Evolutionary conservation across 805 yeast genomes (phyloP).

Genomic region (Candida nanaspora): DNA sequence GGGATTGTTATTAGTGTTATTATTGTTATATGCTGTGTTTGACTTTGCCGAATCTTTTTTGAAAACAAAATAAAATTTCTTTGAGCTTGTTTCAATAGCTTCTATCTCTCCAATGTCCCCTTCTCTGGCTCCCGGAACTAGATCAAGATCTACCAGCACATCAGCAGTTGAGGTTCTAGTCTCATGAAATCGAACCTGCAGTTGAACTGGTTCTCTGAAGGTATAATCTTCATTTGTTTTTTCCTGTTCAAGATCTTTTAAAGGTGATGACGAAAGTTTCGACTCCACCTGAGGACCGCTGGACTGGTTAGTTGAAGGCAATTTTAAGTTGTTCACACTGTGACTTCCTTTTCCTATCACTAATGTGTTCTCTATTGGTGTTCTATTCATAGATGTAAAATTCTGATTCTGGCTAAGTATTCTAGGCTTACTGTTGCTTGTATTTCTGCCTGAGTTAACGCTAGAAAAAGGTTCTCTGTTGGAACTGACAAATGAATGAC

Average conservation of each 20-base stretch:
- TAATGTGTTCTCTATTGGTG: slow-evolving; percentile 5
- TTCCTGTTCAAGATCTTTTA: neutral
- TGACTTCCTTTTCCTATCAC: neutral
- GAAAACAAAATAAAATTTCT: slow-evolving; percentile 38
- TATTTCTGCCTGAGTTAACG: neutral
- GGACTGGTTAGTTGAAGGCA: neutral
- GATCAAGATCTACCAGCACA: slow-evolving; percentile 53
- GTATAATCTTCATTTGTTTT: neutral
- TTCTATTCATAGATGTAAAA: neutral
- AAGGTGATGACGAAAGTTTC: neutral
- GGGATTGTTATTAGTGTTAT: neutral
- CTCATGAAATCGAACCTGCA: slow-evolving; percentile 61
- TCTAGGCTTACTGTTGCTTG: neutral
- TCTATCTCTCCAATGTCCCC: slow-evolving; percentile 74
- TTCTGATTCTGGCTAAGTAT: neutral
- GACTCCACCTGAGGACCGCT: neutral
- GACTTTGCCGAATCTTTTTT: slow-evolving; percentile 15
- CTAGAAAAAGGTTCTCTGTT: neutral
- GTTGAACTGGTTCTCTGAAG: slow-evolving; percentile 27
- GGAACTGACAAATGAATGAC: slow-evolving; percentile 11
- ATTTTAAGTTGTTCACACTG: neutral
- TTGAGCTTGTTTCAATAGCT: slow-evolving; percentile 31
- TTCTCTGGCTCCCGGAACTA: slow-evolving; percentile 55
- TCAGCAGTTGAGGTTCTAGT: slow-evolving; percentile 46
- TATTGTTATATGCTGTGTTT: neutral